phyloP scores from a whole-genome alignment of 768 basidiomycete genomes.

The Amanita inopinata region DNA sequence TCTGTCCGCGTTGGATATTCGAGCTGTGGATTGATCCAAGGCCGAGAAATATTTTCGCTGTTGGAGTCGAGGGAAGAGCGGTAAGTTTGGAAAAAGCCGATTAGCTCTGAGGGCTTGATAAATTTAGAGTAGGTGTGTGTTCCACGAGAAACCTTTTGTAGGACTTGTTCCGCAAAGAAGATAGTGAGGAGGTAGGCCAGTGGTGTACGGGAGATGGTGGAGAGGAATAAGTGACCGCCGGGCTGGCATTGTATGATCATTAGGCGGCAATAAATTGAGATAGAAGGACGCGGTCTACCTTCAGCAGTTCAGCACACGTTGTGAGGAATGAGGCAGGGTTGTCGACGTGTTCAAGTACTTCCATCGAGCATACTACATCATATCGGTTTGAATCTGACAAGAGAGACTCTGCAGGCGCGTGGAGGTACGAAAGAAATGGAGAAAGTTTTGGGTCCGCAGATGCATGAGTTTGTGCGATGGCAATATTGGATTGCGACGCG shows the following conservation, averaged over 20 bases:
- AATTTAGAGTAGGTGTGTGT: conserved; percentile 93
- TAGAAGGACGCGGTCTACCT: conserved; percentile 39
- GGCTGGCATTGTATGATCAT: conserved; percentile 33
- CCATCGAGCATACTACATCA: conserved; percentile 95
- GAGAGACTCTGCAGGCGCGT: conserved; percentile 68
- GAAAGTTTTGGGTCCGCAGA: conserved; percentile 59
- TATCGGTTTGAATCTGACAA: conserved; percentile 53
- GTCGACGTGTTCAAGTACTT: conserved; percentile 96
- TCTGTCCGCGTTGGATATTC: conserved; percentile 49
- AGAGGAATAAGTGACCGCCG: conserved; percentile 91
- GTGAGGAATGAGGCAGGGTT: conserved; percentile 79
- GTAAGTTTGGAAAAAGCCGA: conserved; percentile 69
- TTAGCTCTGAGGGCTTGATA: conserved; percentile 78
- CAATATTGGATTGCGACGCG: conserved; percentile 80
- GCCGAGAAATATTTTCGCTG: conserved; percentile 16
- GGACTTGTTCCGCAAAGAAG: conserved; percentile 68
- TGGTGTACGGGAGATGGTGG: conserved; percentile 78
- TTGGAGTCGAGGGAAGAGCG: conserved; percentile 19
- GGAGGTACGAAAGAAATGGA: conserved; percentile 50
- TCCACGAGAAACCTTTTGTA: conserved; percentile 71
- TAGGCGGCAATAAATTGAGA: background rate
- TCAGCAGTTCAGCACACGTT: conserved; percentile 76
- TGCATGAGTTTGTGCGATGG: conserved; percentile 78
- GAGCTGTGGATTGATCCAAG: conserved; percentile 54
- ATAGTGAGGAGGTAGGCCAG: conserved; percentile 42